These are phyloP conservation scores for Aspergillus fijiensis DNA, from an alignment of 2,329 filamentous ascomycete genomes.

Conservation along the genomic window DNA sequence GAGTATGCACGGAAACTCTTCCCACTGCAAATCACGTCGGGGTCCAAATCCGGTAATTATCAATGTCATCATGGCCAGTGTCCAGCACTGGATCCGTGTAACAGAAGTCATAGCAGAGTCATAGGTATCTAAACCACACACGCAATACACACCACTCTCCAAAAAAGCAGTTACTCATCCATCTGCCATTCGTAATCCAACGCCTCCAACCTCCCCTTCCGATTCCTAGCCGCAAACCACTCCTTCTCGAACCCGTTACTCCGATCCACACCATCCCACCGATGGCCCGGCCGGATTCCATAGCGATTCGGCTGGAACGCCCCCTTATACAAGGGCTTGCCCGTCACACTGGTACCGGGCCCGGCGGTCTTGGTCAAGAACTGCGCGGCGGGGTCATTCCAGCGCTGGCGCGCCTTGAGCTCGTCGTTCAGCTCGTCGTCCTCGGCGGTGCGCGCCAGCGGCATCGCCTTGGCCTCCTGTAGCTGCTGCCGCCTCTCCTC, in stretches of 20 bases:
- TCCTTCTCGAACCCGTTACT: conserved; percentile 91
- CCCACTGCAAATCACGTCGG: neutral
- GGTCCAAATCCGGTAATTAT: neutral
- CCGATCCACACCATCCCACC: conserved; percentile 96
- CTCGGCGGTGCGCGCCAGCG: conserved; percentile 75
- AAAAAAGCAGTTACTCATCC: conserved; percentile 63
- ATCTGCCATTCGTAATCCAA: conserved; percentile 94
- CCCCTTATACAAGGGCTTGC: conserved; percentile 72
- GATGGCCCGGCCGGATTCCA: conserved; percentile 84
- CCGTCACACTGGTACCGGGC: conserved; percentile 47
- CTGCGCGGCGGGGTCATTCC: conserved; percentile 90
- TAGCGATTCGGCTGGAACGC: conserved; percentile 87
- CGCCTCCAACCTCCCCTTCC: conserved; percentile 70
- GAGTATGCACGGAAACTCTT: neutral
- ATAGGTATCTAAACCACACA: neutral
- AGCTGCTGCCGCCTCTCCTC: conserved; percentile 65
- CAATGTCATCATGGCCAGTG: neutral
- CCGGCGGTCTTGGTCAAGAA: conserved; percentile 63
- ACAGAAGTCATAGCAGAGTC: neutral
- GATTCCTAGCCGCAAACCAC: conserved; percentile 85
- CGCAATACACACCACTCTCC: too few relatives aligned
- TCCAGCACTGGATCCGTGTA: neutral
- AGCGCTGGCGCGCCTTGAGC: conserved; percentile 71
- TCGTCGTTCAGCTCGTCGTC: conserved; percentile 84
- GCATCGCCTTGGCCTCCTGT: conserved; percentile 78